phyloP scores from a whole-genome alignment of 345 rosid genomes.

The Rhodomyrtus tomentosa region DNA sequence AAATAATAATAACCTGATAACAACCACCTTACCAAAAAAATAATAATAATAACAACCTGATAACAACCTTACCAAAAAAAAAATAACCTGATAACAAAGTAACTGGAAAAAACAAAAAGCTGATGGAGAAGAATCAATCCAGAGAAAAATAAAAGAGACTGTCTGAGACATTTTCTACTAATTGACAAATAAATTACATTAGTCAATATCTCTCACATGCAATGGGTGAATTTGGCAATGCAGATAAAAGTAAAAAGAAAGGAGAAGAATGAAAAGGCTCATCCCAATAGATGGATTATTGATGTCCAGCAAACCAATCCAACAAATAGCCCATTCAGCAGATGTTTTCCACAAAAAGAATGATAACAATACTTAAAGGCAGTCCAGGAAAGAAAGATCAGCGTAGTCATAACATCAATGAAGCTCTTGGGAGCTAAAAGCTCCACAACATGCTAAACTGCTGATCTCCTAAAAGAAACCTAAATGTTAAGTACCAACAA shows the following conservation, averaged over 20 bases:
- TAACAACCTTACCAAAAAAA: no score
- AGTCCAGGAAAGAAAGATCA: background rate
- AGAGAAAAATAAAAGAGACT: background rate
- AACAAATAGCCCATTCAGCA: background rate
- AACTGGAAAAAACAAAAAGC: background rate
- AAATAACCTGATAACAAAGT: background rate
- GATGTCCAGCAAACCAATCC: background rate
- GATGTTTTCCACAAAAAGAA: background rate
- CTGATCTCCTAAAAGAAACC: background rate
- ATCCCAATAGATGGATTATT: background rate
- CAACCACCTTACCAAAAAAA: no score
- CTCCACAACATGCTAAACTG: background rate
- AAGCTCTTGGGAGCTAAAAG: background rate
- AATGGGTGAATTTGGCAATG: background rate
- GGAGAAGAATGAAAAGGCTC: background rate
- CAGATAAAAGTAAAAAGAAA: background rate
- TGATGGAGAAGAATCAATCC: background rate
- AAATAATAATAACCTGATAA: background rate
- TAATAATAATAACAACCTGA: background rate
- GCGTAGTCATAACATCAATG: background rate
- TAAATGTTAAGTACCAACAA: background rate
- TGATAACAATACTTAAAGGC: background rate
- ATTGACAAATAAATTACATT: background rate
- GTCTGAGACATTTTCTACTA: background rate
- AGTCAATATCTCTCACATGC: background rate